A percentile compares a stretch with the other conserved stretches of the same genome.
phyloP scores from a whole-genome alignment of 169 alveolate genomes.

The Ichthyophthirius multifiliis region DNA sequence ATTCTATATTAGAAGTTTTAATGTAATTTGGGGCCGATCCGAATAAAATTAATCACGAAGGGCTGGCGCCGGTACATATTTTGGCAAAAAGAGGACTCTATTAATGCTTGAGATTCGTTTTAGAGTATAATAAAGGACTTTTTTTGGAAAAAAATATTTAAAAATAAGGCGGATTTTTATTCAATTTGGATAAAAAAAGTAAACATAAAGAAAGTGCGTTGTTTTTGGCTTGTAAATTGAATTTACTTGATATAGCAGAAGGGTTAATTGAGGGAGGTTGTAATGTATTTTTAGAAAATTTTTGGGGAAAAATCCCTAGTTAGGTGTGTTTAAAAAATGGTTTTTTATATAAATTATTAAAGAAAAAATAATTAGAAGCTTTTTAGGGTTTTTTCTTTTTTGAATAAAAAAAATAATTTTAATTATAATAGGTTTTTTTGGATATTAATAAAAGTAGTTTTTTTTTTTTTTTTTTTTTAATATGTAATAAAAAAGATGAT shows the following conservation, averaged over 20 bases:
- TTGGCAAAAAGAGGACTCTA: slow-evolving; percentile 65
- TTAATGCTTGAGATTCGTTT: slow-evolving; percentile 59
- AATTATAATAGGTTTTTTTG: no score
- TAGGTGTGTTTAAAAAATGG: neutral
- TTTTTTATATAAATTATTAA: neutral
- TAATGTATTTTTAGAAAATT: slow-evolving; percentile 62
- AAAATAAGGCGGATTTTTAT: no score
- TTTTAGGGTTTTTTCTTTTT: neutral
- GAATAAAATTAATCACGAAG: slow-evolving; percentile 56
- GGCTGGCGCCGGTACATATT: slow-evolving; percentile 77
- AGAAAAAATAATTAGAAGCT: neutral
- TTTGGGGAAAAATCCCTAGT: slow-evolving; percentile 59
- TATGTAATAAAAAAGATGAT: no score
- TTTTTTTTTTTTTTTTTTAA: no score
- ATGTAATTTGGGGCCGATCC: slow-evolving; percentile 47
- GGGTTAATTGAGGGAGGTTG: slow-evolving; percentile 60
- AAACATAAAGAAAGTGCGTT: slow-evolving; percentile 58
- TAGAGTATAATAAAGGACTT: slow-evolving; percentile 57
- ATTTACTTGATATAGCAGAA: slow-evolving; percentile 53
- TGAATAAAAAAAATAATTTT: no score
- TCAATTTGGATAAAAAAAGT: slow-evolving; percentile 73
- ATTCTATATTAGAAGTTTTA: slow-evolving; percentile 43
- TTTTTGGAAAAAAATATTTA: no score
- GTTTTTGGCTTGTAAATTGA: slow-evolving; percentile 68
- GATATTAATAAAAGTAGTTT: no score